phyloP scores from a whole-genome alignment of 805 yeast species.

The Saturnispora bothae region DNA sequence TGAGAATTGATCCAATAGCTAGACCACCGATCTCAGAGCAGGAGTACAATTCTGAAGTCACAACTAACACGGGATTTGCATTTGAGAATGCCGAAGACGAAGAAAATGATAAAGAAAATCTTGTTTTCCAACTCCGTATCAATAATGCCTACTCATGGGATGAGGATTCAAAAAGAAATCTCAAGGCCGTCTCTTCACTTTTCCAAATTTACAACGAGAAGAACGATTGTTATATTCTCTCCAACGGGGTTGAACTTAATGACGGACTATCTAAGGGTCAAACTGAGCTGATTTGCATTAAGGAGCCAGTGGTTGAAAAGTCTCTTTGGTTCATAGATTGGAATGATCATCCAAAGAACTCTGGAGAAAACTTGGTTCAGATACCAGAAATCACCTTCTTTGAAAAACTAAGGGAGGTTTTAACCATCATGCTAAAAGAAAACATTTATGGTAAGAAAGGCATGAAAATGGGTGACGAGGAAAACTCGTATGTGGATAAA shows the following conservation, averaged over 20 bases:
- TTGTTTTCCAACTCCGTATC: conserved; percentile 52
- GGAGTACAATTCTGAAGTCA: conserved; percentile 80
- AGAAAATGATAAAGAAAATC: not conserved
- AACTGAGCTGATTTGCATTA: conserved; percentile 82
- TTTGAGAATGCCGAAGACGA: not conserved
- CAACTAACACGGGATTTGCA: conserved; percentile 20
- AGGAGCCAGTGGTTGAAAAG: conserved; percentile 55
- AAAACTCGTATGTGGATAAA: not conserved
- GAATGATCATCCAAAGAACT: conserved; percentile 44
- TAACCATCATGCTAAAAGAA: conserved; percentile 36
- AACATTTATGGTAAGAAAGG: conserved; percentile 26
- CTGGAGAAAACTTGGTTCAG: conserved; percentile 26
- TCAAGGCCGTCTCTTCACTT: conserved; percentile 52
- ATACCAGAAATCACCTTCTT: conserved; percentile 30
- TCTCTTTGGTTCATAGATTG: conserved; percentile 69
- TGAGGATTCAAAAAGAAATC: conserved; percentile 26
- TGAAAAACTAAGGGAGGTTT: conserved; percentile 45
- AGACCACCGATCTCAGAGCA: conserved; percentile 87
- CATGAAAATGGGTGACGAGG: not conserved
- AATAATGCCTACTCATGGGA: conserved; percentile 28
- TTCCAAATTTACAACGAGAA: conserved; percentile 61
- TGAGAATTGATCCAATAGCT: conserved; percentile 51
- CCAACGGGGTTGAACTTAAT: conserved; percentile 71
- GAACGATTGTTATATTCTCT: conserved; percentile 57
- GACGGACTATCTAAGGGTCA: conserved; percentile 56